Conservation (phyloP, 2,329 filamentous ascomycete species). For the Hymenotorrendiella dingleyae region DNA sequence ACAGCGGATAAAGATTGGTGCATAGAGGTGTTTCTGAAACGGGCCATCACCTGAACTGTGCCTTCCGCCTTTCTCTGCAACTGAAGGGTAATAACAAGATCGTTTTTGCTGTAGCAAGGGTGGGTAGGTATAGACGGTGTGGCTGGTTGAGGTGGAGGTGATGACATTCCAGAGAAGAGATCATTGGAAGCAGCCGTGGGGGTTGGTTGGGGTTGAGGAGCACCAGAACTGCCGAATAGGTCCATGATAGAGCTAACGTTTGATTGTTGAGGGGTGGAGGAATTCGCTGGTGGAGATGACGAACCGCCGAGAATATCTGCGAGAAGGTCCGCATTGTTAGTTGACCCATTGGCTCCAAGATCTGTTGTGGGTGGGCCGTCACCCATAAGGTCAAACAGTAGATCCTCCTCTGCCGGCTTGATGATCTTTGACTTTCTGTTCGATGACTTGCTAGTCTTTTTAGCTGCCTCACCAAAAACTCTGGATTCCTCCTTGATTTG, state of each 20-base stretch:
- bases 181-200: constrained; percentile 40
- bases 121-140: constrained; percentile 48
- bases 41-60: constrained; percentile 73
- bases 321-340: constrained; percentile 78
- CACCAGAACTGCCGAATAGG: constrained; percentile 58
- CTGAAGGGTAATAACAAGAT: constrained; percentile 72
- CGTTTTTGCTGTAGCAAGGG: constrained; percentile 81
- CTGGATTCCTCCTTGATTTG: constrained; percentile 95
- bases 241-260: constrained; percentile 80
- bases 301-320: constrained; percentile 84
- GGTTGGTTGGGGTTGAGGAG: constrained; percentile 39
- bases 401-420: constrained; percentile 85
- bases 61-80: constrained; percentile 77
- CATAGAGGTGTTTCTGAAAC: constrained; percentile 72
- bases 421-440: constrained; percentile 71
- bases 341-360: constrained; percentile 67
- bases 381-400: constrained; percentile 89
- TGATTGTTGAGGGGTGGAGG: constrained; percentile 49
- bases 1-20: constrained; percentile 65
- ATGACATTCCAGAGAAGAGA: constrained; percentile 43
- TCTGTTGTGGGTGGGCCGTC: constrained; percentile 58
- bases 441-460: constrained; percentile 59
- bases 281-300: constrained; percentile 41
- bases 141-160: constrained; percentile 44
- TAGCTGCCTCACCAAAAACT: constrained; percentile 75